phyloP scores from a whole-genome alignment of 1,139 yeast genomes.

The Hyphopichia pseudoburtonii region DNA sequence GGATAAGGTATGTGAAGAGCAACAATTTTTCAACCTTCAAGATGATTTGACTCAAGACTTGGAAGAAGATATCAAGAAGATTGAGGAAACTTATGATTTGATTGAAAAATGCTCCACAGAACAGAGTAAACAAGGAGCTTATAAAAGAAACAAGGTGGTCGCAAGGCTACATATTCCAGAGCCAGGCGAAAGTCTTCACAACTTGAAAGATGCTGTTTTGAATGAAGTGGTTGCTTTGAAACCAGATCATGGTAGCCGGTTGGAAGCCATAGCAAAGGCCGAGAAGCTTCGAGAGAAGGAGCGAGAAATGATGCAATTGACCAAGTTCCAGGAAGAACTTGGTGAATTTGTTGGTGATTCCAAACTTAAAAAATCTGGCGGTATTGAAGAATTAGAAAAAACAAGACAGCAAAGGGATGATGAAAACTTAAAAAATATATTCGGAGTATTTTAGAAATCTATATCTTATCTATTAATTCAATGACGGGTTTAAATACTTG shows the following conservation, averaged over 20 bases:
- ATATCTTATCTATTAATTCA: not conserved
- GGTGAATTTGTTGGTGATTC: constrained; percentile 80
- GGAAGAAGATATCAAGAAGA: constrained; percentile 76
- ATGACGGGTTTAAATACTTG: not conserved
- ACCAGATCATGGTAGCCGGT: constrained; percentile 82
- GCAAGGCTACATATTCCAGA: constrained; percentile 51
- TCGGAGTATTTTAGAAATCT: constrained; percentile 21
- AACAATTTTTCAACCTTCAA: constrained; percentile 85
- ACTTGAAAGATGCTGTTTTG: constrained; percentile 76
- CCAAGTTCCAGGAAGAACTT: constrained; percentile 82
- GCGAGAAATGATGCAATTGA: constrained; percentile 53
- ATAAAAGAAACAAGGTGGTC: constrained; percentile 36
- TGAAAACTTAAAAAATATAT: constrained; percentile 56
- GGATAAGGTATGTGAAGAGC: constrained; percentile 89
- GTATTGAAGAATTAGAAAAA: constrained; percentile 82
- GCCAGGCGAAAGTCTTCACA: constrained; percentile 65
- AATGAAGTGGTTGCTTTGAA: constrained; percentile 73
- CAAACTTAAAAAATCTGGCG: constrained; percentile 79
- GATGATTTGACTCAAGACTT: constrained; percentile 82
- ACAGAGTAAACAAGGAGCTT: constrained; percentile 48
- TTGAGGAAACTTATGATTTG: constrained; percentile 75
- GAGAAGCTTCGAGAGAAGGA: constrained; percentile 79
- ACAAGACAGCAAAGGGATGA: constrained; percentile 65
- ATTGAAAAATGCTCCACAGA: constrained; percentile 84
- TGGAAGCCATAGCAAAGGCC: constrained; percentile 87